phyloP scores from a whole-genome alignment of 2,329 filamentous ascomycete species.

The Aspergillus quadricinctus region DNA sequence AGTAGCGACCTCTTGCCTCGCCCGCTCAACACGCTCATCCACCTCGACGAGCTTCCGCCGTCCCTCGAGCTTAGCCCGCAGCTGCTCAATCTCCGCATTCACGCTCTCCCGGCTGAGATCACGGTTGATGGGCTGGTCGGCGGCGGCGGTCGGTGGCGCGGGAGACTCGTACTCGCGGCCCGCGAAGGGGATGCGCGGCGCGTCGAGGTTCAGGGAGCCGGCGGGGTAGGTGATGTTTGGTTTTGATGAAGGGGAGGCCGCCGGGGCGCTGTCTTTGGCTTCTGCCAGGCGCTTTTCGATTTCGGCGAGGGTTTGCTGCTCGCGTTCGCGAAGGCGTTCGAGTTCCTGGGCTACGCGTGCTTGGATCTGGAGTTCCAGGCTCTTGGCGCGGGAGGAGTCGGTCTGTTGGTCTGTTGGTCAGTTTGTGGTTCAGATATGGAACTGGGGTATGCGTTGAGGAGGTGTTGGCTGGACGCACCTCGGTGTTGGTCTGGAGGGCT shows the following conservation, averaged over 20 bases:
- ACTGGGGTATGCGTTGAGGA: not conserved
- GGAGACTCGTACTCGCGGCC: slow-evolving; percentile 31
- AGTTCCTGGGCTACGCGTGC: slow-evolving; percentile 81
- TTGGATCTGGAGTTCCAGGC: slow-evolving; percentile 83
- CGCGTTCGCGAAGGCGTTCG: slow-evolving; percentile 67
- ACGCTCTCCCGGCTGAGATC: slow-evolving; percentile 51
- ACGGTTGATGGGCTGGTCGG: slow-evolving; percentile 30
- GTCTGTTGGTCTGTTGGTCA: slow-evolving; percentile 52
- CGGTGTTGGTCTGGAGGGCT: slow-evolving; percentile 74
- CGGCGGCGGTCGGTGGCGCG: slow-evolving; percentile 13
- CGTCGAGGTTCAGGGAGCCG: slow-evolving; percentile 36
- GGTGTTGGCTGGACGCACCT: slow-evolving; percentile 56
- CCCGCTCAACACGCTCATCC: slow-evolving; percentile 67
- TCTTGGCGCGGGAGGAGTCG: slow-evolving; percentile 78
- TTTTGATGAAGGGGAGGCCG: slow-evolving; percentile 23
- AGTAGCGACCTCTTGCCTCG: slow-evolving; percentile 69
- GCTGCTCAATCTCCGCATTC: slow-evolving; percentile 53
- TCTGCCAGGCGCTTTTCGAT: slow-evolving; percentile 59
- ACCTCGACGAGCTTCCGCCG: slow-evolving; percentile 59
- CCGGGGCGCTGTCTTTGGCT: slow-evolving; percentile 28
- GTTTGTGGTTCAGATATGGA: not conserved
- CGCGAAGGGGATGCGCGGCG: slow-evolving; percentile 41
- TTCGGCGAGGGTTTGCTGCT: slow-evolving; percentile 63
- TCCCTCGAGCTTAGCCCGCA: slow-evolving; percentile 56
- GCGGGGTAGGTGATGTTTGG: slow-evolving; percentile 19